Evolutionary conservation across 805 yeast genomes (phyloP), one percentile per base, ranked within the genome.

Genomic region (Isabelozyma gotoi): DNA sequence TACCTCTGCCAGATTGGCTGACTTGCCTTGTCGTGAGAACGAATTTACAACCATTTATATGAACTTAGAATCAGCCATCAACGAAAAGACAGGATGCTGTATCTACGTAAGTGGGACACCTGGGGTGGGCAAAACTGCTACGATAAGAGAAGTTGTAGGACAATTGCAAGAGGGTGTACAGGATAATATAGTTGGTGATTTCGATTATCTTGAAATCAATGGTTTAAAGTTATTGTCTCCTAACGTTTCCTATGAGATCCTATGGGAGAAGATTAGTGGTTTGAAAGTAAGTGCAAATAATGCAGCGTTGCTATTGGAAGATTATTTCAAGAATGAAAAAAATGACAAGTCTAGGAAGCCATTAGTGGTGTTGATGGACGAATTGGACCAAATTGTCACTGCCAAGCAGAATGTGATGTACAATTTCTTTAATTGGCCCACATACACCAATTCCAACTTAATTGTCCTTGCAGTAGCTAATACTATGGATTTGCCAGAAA

Each of bases 401-500:
- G 82, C 79, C 42, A 83, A 82, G 45, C 96, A 89, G 59, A 80
- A 82, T 36, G 91, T 92, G 29, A 84, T 92, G 85, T 94, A 94
- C 68, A 94, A 94, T 62, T 89, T 94, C 59, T 90, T 94, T 74
- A 94, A 94, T 65, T 94, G 99, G 99, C 97, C 99, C 4, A 82
- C 96, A 0, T 82, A 88, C 55, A 70, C 78, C 10, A 72, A 81
- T 50, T 90, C 98, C 4, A 84, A 84, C 54, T 70, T 94, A 40
- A 80, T 94, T 40, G 95, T 94, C 2, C 74, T 94, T 34, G 97
- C 98, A 0, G 90, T 94, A 21, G 97, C 98, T 3, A 94, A 94
- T 62, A 91, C 97, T 0, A 90, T 94, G 97, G 98, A 94, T 67
- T 68, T 94, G 38, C 98, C 99, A 0, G 99, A 94, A 60, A 73